Base-by-base conservation (phyloP, 2,329 filamentous ascomycete species). In the Daldinia sp. region DNA sequence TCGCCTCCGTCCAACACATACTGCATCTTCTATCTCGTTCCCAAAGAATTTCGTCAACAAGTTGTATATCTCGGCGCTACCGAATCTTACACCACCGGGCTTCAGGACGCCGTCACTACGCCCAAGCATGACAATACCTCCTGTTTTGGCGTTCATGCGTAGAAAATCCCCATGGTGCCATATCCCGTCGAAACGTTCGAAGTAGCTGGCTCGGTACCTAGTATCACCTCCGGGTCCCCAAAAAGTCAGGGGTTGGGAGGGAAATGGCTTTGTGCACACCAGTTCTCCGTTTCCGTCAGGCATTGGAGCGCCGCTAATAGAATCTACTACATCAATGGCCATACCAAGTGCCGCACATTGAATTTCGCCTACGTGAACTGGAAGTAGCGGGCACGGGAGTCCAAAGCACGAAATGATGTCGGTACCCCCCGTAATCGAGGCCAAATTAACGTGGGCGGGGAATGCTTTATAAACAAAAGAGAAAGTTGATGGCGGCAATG, bases 161-260 rank as follows among this genome's bases (percentile, higher is more conserved):
- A 97, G 87, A 74, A 97, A 98, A 77, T 99, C 95, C 27, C 94
- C 94, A 73, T 99, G 94, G 74, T 97, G 93, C 95, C 95, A 98
- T 11, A 92, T 83, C 1, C 84, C 80, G 1, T 83, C 80, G 74
- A 97, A 98, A 5, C 88, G 86, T 64, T 95, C 91, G 72, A 99
- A 99, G 77, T 99, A 99, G 58, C 90, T 92, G 27, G 86, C 85
- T 48, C 83, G 82, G 78, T 98, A 98, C 76, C 93, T 93, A n/a
- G 81, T 83, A 35, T 88, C 85, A 30, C 92, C 92, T 1, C 82
- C 82, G 3, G 82, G 72, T 1, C 92, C 93, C 83, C 92, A 98
- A 79, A 98, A 99, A 63, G 89, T 90, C 27, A 96, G 87, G 0
- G 95, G 95, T 75, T 97, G 92, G 72, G 91, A 95, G 0, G 94